A percentile compares a stretch with the other conserved stretches of the same genome.
These are phyloP conservation scores for Piper longum DNA, from an alignment of 164 flowering plant species.

Conservation along the genomic window DNA sequence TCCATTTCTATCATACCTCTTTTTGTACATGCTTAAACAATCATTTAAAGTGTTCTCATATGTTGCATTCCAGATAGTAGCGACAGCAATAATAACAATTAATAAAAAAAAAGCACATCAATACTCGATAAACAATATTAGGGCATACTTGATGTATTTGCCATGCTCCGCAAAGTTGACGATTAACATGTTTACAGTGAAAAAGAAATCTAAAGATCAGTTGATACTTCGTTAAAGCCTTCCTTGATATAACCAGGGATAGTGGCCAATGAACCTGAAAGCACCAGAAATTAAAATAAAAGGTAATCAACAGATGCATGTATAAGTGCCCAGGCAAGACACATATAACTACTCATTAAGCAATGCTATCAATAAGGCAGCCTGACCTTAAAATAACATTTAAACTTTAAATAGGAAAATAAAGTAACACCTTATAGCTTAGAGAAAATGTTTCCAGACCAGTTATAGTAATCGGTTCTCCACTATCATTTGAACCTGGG, in stretches of 20 bases:
- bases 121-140: no score
- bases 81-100: neutral
- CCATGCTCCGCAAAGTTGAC: constrained; percentile 97
- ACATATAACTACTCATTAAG: no score
- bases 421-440: constrained; percentile 66
- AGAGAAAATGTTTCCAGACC: constrained; percentile 89
- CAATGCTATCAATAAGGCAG: no score
- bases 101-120: constrained; percentile 3
- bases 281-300: no score
- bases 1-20: no score
- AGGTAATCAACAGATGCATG: no score
- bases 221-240: constrained; percentile 81
- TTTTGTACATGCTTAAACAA: no score
- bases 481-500: constrained; percentile 22
- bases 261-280: constrained; percentile 75
- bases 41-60: no score
- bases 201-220: constrained; percentile 82
- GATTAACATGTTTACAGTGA: constrained; percentile 88
- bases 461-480: constrained; percentile 64
- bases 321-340: no score
- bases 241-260: constrained; percentile 85
- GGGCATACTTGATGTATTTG: constrained; percentile 83
- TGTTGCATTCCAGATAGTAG: neutral
- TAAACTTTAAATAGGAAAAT: neutral
- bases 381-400: neutral